phyloP scores from a whole-genome alignment of 176 grass and related monocot genomes.

The Phragmites australis region DNA sequence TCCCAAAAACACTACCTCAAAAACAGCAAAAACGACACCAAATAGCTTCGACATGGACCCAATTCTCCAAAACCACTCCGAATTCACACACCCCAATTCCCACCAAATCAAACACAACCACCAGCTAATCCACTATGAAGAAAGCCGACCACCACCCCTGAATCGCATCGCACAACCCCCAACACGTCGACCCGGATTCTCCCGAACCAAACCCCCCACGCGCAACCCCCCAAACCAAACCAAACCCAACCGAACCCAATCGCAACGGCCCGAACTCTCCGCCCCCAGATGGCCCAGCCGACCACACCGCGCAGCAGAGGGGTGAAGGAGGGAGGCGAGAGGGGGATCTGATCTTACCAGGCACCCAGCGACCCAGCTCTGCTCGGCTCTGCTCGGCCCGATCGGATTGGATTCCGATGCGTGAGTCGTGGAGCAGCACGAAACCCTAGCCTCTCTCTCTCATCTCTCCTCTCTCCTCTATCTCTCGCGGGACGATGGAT shows the following conservation, averaged over 20 bases:
- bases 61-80: background rate
- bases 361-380: background rate
- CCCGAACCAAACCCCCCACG: background rate
- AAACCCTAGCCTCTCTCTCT: constrained; percentile 34
- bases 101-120: background rate
- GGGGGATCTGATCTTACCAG: constrained; percentile 34
- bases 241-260: too few species aligned
- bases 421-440: constrained; percentile 34
- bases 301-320: background rate
- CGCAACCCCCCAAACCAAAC: background rate
- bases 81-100: background rate
- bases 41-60: background rate
- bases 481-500: background rate
- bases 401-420: constrained; percentile 35
- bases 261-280: background rate
- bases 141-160: background rate
- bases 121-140: background rate
- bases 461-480: background rate
- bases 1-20: background rate
- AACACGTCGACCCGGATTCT: background rate
- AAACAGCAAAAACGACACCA: background rate
- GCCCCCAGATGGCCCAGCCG: background rate
- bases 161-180: background rate
- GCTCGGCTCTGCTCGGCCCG: constrained; percentile 8
- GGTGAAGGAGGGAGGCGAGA: too few species aligned